Base-by-base conservation (phyloP, 345 rosid species). In the Pelargonium nanum region DNA sequence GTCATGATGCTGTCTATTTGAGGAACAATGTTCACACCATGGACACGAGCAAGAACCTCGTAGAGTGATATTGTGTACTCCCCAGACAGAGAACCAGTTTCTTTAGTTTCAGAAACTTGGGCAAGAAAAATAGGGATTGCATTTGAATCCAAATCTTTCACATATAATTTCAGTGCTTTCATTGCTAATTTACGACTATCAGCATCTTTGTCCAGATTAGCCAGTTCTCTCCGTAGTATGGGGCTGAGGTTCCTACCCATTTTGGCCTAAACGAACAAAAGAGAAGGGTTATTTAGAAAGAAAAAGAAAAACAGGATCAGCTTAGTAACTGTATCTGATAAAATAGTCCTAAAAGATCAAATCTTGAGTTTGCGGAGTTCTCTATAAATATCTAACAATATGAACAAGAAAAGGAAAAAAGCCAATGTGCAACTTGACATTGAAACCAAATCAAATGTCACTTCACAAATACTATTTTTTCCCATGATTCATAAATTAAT, bases 11-110 rank as follows among this genome's bases (percentile, higher is more conserved):
- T 82, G 57, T 85, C 92, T 54, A 90, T 88, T 72, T 90, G 96
- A 51, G 97, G 85, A 62, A 90, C 96, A 63, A 93, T 89, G 75
- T 87, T 93, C 53, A 75, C 80, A 57, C 99, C 99, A 61, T 93
- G 97, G 51, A 84, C 89, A 56, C 95, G 97, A 23, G 99, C 95
- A 64, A 93, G 96, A 71, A 84, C 91, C 72, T 93, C 97, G 25
- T 86, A 83, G 56, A 94, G 95, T 1, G 99, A 90, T 56, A 94
- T 90, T 0, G 96, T 84, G 80, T 83, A 90, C 68, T 88, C 97
- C n/a, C 93, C 87, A 0, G 97, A 83, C 21, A 85, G 73, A 0
- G 85, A 77, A 6, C 97, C 97, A 1, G 85, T 86, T 77, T 88
- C 99, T 75, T 83, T 90, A 48, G 91, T 84, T 65, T 90, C 88